Base-by-base conservation (phyloP, 306 rosid genomes). In the Prosopis cineraria region DNA sequence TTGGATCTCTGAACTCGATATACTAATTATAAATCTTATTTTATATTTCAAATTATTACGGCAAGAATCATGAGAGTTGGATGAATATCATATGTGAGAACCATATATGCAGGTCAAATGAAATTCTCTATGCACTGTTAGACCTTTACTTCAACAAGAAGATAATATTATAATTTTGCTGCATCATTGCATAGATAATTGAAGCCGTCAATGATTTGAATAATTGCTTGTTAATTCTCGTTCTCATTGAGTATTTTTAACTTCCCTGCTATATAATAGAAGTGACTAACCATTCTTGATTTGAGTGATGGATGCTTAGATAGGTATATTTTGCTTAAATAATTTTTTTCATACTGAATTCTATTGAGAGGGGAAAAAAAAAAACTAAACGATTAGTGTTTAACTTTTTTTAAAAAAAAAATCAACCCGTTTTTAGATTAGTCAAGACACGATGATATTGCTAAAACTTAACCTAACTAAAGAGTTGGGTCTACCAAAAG, bases 61-160 rank as follows among this genome's bases (percentile, higher is more conserved):
- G 63, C 63, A 24, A 56, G 7, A 25, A 24, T 24, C n/a, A n/a
- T n/a, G 30, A 53, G 20, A 11, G 30, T 6, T 53, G 13, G 58
- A 52, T 24, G n/a, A 22, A 16, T 22, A 45, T 30, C 2, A 70
- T 69, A 70, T 52, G 29, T 59, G 78, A 24, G 31, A 34, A 70
- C 37, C 71, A 62, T 43, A 74, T 79, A n/a, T n/a, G 81, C 40
- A 63, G 59, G 16, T 78, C 80, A 63, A 81, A 41, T 79, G 80
- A 53, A 68, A 58, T 31, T 10, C 62, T 34, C 14, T 34, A 29
- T 39, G 40, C 73, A 47, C 27, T 14, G 11, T 34, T 52, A 37
- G 31, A 56, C 62, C 39, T 40, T 74, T 56, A 52, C 81, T 75
- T 79, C 34, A 10, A 10, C 70, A 37, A 50, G 5, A 73, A 59